These are phyloP conservation scores for Hura crepitans DNA, from an alignment of 441 rosid genomes.

Conservation along the genomic window DNA sequence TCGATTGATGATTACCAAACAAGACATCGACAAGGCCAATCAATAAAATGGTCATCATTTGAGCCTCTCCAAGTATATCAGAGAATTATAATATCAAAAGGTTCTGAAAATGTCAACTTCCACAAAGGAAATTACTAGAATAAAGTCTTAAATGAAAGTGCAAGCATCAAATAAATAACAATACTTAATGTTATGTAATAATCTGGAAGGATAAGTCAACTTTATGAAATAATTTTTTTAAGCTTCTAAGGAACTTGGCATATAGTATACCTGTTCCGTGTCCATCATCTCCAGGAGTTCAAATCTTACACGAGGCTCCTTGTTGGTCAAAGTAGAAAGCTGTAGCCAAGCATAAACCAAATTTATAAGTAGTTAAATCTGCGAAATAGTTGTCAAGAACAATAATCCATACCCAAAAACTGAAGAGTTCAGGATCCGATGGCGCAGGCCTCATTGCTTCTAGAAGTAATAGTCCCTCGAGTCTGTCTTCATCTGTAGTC, in stretches of 20 bases:
- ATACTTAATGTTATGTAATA: background rate
- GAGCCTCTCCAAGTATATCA: background rate
- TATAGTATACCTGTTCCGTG: conserved; percentile 66
- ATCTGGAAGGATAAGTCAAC: background rate
- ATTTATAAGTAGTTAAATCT: conserved; percentile 4
- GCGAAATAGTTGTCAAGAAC: background rate
- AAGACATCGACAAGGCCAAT: background rate
- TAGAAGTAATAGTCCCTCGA: conserved; percentile 52
- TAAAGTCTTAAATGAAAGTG: background rate
- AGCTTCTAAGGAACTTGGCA: background rate
- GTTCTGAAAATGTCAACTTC: background rate
- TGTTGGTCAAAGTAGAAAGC: conserved; percentile 73
- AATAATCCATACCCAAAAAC: conserved; percentile 75
- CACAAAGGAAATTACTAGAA: no score
- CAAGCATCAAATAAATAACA: conserved; percentile 5
- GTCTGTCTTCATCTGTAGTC: conserved; percentile 59
- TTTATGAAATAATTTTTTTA: background rate
- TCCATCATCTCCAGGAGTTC: conserved; percentile 74
- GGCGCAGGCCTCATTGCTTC: conserved; percentile 85
- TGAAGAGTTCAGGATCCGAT: conserved; percentile 80
- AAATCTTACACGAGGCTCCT: conserved; percentile 75
- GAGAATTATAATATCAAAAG: no score
- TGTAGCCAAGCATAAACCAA: conserved; percentile 31
- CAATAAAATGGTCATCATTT: background rate
- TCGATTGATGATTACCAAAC: background rate